Conservation (phyloP, 2,329 filamentous ascomycete species). For the Phoma sp. region DNA sequence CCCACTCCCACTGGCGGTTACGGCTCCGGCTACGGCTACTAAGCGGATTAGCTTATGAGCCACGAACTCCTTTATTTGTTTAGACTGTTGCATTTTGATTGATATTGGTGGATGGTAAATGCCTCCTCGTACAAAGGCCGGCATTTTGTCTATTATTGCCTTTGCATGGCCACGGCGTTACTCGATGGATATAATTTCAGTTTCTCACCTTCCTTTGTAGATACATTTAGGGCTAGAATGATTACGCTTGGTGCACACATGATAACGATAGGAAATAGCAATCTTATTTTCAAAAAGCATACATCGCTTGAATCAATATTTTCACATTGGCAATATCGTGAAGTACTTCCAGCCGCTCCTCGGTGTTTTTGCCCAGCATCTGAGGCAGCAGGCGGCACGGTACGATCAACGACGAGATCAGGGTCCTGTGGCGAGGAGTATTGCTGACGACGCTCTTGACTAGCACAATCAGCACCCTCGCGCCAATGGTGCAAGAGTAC, state of each 20-base stretch:
- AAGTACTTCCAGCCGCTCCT: too few species aligned
- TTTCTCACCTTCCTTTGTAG: slow-evolving; percentile 21
- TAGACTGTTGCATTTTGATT: slow-evolving; percentile 11
- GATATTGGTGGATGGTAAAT: slow-evolving; percentile 6
- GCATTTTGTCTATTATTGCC: slow-evolving; percentile 16
- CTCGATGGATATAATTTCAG: slow-evolving; percentile 7
- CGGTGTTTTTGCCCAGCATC: too few species aligned
- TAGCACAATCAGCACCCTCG: background rate
- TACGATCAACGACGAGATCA: background rate
- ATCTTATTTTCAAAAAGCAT: background rate
- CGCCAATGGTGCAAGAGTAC: background rate
- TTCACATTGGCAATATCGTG: too few species aligned
- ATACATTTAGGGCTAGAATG: slow-evolving; percentile 18
- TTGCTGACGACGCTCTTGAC: background rate
- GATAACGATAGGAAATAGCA: background rate
- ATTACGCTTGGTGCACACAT: slow-evolving; percentile 6
- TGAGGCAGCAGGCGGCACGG: background rate
- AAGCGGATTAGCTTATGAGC: slow-evolving; percentile 10
- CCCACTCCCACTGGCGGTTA: slow-evolving; percentile 28
- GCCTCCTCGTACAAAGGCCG: slow-evolving; percentile 5
- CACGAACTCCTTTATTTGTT: slow-evolving; percentile 1
- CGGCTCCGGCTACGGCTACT: slow-evolving; percentile 27
- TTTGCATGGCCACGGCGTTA: slow-evolving; percentile 37
- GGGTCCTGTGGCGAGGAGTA: too few species aligned
- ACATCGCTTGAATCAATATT: background rate